Conservation (phyloP, 1,284 basidiomycete genomes). For the Xerocomus minutiporus region DNA sequence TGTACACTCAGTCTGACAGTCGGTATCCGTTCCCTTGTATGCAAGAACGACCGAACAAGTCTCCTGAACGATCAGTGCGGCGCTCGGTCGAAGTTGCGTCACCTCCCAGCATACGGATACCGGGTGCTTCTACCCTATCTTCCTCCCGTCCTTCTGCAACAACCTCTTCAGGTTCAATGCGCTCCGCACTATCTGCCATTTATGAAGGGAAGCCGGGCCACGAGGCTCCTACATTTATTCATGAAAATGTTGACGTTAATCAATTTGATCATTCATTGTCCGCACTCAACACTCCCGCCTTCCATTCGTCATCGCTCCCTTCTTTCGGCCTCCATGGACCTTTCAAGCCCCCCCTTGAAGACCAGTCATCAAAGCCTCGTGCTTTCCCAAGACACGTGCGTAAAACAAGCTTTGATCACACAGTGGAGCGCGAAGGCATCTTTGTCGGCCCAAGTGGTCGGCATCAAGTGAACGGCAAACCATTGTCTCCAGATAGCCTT, state of each 20-base stretch:
- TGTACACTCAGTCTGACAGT: constrained; percentile 38
- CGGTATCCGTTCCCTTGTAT: constrained; percentile 41
- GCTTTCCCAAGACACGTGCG: constrained; percentile 78
- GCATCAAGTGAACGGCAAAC: constrained; percentile 75
- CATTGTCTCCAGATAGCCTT: constrained; percentile 56
- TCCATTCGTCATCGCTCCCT: constrained; percentile 66
- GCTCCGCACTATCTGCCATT: constrained; percentile 47
- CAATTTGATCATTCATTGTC: constrained; percentile 41
- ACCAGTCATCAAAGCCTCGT: constrained; percentile 41
- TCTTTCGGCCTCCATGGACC: constrained; percentile 57
- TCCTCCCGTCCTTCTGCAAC: constrained; percentile 48
- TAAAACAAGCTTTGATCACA: constrained; percentile 91
- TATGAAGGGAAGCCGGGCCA: constrained; percentile 49
- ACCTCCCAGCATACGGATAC: constrained; percentile 48
- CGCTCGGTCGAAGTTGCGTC: constrained; percentile 24
- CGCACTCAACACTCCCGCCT: constrained; percentile 46
- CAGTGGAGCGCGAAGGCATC: constrained; percentile 65
- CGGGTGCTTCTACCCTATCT: constrained; percentile 44
- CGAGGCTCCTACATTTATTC: constrained; percentile 28
- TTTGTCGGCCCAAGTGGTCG: constrained; percentile 55
- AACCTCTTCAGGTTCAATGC: constrained; percentile 33
- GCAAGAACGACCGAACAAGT: constrained; percentile 17
- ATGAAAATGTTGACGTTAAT: constrained; percentile 37
- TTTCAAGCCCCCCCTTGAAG: constrained; percentile 39
- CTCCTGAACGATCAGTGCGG: constrained; percentile 30